Conservation (phyloP, 73 alveolate genomes). For the Paramecium sexaurelia region DNA sequence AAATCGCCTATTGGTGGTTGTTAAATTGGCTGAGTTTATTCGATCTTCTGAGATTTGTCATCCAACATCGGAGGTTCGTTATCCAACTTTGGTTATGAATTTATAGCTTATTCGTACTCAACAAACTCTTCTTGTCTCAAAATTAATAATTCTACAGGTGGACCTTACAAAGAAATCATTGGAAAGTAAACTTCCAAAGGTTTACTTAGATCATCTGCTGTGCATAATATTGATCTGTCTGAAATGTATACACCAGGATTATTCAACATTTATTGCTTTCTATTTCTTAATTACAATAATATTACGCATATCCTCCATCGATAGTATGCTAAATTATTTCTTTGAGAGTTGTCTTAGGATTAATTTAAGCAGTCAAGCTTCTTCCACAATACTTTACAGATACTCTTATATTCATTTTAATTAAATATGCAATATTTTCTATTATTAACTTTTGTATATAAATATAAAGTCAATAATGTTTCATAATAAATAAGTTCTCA, state of each 20-base stretch:
- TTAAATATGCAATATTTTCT: not conserved
- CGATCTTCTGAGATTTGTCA: too few relatives aligned
- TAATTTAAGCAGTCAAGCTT: not conserved
- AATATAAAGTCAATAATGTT: not conserved
- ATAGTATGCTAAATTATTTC: not conserved
- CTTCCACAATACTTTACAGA: not conserved
- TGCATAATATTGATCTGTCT: not conserved
- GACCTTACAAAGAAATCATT: not conserved
- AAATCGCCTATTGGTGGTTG: not conserved
- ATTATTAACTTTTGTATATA: not conserved
- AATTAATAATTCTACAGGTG: not conserved
- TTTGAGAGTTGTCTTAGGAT: not conserved
- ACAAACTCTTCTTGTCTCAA: not conserved
- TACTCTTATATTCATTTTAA: not conserved
- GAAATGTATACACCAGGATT: not conserved
- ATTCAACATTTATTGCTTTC: not conserved
- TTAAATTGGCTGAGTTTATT: not conserved
- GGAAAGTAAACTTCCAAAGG: not conserved
- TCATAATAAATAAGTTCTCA: not conserved
- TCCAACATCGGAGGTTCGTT: not conserved
- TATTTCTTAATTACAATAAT: not conserved
- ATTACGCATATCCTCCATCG: slow-evolving; percentile 4
- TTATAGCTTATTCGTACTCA: not conserved
- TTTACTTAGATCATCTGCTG: not conserved
- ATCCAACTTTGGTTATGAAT: not conserved